Evolutionary conservation across 768 basidiomycete species (phyloP), one percentile per base, ranked within the genome.

Genomic region (Hortiboletus campestris): DNA sequence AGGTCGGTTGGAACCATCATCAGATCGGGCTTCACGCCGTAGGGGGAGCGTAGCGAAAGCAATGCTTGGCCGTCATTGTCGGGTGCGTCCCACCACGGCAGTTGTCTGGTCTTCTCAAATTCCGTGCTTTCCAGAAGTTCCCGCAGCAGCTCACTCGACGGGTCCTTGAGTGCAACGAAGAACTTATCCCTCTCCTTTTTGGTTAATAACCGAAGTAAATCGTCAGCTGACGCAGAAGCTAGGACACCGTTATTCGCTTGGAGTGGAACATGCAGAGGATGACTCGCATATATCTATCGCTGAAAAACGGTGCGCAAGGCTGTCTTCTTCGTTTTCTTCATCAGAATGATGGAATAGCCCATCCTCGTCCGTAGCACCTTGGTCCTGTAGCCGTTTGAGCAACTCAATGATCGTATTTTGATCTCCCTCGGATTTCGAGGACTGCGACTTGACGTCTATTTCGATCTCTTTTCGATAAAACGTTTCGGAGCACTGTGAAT

Each of bases 401-500:
- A 93, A 65, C 45, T 85, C 83, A 63, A 93, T 70, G 81, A 91
- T 92, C 57, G 79, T 75, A 44, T 72, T 67, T 42, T 83, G 76
- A 64, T 94, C 89, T 55, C 81, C 74, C 0, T 74, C 69, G 3
- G 79, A 75, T 63, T 80, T 84, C 6, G 83, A 80, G 4, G 85
- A 77, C 34, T 76, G 78, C 0, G 79, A 66, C 39, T 76, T 78
- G 50, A 91, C 86, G 44, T 87, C 83, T 2, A 70, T 69, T 59
- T 88, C 84, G 4, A 94, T 71, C 64, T 91, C 86, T 49, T 84
- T 84, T 60, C 84, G 83, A 70, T 92, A 93, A 68, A 94, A 94
- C 0, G 77, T 73, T 68, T 94, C 92, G 25, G 91, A 91, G 74
- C 91, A 94, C 67, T 81, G 78, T 3, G 78, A 75, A 69, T 94